Evolutionary conservation across 768 basidiomycete genomes (phyloP), one percentile per base, ranked within the genome.

Genomic region (Phaeolepiota aurea): DNA sequence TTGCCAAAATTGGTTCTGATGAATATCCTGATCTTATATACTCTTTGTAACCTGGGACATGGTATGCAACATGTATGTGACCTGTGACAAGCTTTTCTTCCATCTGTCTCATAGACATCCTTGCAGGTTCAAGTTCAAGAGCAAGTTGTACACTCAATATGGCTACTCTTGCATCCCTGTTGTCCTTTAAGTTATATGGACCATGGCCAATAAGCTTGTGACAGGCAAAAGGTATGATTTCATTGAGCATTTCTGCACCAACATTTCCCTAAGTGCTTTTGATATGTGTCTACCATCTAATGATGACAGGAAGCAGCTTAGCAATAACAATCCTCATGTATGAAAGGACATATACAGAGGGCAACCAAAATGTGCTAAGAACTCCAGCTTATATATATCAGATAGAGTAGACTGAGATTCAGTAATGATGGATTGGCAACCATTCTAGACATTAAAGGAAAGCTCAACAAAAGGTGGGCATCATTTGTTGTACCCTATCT

Each of bases 1-100:
- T 15, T n/a, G 33, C 33, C 9, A 35, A 15, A 35, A 35, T 19
- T 14, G 33, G 33, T 35, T 35, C 33, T 35, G 33, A 35, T 19
- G 33, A 35, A 16, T 35, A 35, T 7, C 33, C 33, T 5, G 33
- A 35, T 7, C 16, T 5, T 19, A 35, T 7, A 35, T 14, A 35
- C 5, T 35, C 15, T 19, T 16, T 7, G 18, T 7, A 15, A 5
- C 9, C 9, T 9, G 33, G 15, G 33, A 35, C 15, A 15, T 35
- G 9, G 15, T 35, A 35, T 19, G 16, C 15, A 7, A 35, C 18
- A 7, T 15, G 7, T 9, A 35, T 35, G 18, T 35, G 33, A 19
- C 16, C 16, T 9, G 7, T 5, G 18, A 35, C 33, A 14, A 35
- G 33, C 9, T 19, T 35, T 7, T 35, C 18, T 16, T 35, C 33